These are phyloP conservation scores for Tolypocladium ophioglossoides DNA, from an alignment of 2,329 filamentous ascomycete species.

Conservation along the genomic window DNA sequence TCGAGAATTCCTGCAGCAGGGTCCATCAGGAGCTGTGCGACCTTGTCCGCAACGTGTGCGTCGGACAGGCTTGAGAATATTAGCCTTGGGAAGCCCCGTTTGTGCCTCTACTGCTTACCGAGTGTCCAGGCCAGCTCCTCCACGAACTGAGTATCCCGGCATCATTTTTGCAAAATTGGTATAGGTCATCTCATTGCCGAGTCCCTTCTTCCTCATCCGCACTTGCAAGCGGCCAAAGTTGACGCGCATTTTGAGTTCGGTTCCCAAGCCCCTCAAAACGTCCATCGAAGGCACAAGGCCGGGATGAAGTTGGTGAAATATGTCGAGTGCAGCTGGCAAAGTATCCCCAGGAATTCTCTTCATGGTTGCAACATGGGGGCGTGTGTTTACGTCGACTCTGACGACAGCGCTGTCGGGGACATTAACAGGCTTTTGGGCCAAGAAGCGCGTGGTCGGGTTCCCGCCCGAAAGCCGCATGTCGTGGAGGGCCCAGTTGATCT, in stretches of 20 bases:
- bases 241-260: slow-evolving; percentile 19
- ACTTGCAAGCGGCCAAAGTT: slow-evolving; percentile 20
- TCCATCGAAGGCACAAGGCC: slow-evolving; percentile 12
- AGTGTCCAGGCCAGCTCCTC: slow-evolving; percentile 16
- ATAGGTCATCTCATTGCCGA: slow-evolving; percentile 11
- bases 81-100: neutral
- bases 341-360: neutral
- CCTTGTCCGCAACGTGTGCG: neutral
- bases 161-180: slow-evolving; percentile 15
- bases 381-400: slow-evolving; percentile 11
- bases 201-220: slow-evolving; percentile 13
- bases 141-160: slow-evolving; percentile 15
- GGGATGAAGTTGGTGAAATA: slow-evolving; percentile 9
- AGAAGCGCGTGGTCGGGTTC: slow-evolving; percentile 11
- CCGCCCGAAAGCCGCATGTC: slow-evolving; percentile 19
- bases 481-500: slow-evolving; percentile 19
- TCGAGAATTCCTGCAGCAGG: slow-evolving; percentile 5
- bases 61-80: slow-evolving; percentile 5
- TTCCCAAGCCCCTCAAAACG: slow-evolving; percentile 12
- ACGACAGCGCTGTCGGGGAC: slow-evolving; percentile 7
- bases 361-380: slow-evolving; percentile 8
- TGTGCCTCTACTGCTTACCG: slow-evolving; percentile 10
- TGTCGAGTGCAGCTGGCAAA: neutral
- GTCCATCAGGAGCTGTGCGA: slow-evolving; percentile 4
- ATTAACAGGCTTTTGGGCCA: slow-evolving; percentile 15